These are phyloP conservation scores for Aspergillus tanneri DNA, from an alignment of 2,329 filamentous ascomycete genomes.

Conservation along the genomic window DNA sequence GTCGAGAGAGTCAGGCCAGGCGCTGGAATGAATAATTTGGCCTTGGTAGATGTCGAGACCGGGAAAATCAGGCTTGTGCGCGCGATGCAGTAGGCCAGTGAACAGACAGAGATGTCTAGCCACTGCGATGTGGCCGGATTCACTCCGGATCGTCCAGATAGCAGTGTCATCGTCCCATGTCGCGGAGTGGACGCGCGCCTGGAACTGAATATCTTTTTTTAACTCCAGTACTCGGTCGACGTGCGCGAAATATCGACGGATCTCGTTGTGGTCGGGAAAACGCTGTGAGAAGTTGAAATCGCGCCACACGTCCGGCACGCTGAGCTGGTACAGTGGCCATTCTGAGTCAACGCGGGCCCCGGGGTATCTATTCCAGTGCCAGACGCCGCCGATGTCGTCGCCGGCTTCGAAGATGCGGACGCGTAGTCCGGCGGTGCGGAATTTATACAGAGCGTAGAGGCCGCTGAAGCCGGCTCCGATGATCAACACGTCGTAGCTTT, in stretches of 20 bases:
- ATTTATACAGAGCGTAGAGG: conserved; percentile 36
- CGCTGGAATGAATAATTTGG: conserved; percentile 54
- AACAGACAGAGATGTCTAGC: conserved; percentile 52
- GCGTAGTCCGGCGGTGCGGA: conserved; percentile 40
- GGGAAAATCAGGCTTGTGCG: conserved; percentile 41
- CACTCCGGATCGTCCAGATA: conserved; percentile 48
- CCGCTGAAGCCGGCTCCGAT: conserved; percentile 44
- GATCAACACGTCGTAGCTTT: conserved; percentile 48
- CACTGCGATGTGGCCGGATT: conserved; percentile 43
- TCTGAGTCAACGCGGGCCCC: conserved; percentile 49
- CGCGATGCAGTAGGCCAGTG: conserved; percentile 47
- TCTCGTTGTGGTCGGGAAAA: conserved; percentile 35
- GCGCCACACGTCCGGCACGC: conserved; percentile 49
- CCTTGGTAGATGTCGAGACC: conserved; percentile 51
- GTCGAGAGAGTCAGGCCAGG: conserved; percentile 52
- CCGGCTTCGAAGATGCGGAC: conserved; percentile 43
- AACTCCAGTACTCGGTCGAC: conserved; percentile 47
- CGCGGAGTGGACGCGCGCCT: conserved; percentile 25
- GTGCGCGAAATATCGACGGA: conserved; percentile 50
- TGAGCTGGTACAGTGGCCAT: conserved; percentile 55
- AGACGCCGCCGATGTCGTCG: conserved; percentile 42
- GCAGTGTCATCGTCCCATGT: conserved; percentile 38
- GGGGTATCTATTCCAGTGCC: conserved; percentile 48
- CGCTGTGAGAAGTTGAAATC: conserved; percentile 46
- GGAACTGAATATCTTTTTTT: conserved; percentile 48